Evolutionary conservation across 345 rosid genomes (phyloP).

Genomic region (Populus pruinosa): DNA sequence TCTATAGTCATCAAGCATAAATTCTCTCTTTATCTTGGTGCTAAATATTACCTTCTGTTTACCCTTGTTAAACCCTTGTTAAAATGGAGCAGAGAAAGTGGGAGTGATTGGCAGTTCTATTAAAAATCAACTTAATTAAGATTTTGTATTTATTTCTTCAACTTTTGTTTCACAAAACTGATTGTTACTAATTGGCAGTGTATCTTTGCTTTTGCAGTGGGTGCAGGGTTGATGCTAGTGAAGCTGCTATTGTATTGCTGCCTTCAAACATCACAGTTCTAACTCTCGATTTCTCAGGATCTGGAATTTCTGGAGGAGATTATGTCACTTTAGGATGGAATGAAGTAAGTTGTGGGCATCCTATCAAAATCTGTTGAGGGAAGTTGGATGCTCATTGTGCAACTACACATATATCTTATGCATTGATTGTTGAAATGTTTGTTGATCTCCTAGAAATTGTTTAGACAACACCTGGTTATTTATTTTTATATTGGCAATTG

Average conservation of each 20-base stretch:
- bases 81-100: background rate
- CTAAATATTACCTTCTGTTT: background rate
- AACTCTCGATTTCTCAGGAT: conserved; percentile 90
- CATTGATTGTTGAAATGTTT: background rate
- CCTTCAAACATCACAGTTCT: conserved; percentile 90
- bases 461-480: background rate
- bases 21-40: background rate
- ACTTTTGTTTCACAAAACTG: background rate
- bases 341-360: conserved; percentile 52
- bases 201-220: conserved; percentile 58
- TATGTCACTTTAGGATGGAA: conserved; percentile 84
- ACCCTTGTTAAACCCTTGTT: background rate
- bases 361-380: background rate
- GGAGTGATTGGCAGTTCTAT: background rate
- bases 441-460: background rate
- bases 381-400: background rate
- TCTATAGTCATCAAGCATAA: background rate
- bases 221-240: conserved; percentile 92
- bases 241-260: conserved; percentile 81
- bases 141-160: background rate
- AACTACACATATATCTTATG: background rate
- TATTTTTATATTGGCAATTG: conserved; percentile 1
- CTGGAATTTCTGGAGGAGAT: conserved; percentile 88
- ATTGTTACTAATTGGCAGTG: conserved; percentile 16
- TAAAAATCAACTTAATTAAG: background rate